Conservation (phyloP, 164 flowering plant genomes). For the Dillenia suffruticosa region DNA sequence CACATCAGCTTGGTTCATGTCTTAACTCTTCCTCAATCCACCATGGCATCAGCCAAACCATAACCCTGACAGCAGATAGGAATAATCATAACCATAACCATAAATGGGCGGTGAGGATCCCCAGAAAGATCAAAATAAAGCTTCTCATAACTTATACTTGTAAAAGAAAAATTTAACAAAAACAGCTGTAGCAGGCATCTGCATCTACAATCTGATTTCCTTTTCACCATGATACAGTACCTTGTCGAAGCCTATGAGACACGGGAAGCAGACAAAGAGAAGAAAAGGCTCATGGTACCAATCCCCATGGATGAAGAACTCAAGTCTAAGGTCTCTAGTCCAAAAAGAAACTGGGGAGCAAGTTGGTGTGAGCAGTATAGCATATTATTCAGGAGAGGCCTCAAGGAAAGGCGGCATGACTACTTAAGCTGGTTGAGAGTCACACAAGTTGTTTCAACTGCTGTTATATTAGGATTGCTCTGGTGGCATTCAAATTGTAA, state of each 20-base stretch:
- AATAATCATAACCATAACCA: too few species aligned
- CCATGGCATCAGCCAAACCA: too few species aligned
- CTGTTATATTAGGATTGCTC: constrained; percentile 66
- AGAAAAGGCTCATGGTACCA: constrained; percentile 60
- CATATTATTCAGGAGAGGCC: constrained; percentile 66
- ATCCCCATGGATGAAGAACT: constrained; percentile 64
- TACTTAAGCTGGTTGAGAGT: constrained; percentile 74
- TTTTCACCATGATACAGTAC: constrained; percentile 39
- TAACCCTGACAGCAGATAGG: too few species aligned
- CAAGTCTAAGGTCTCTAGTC: constrained; percentile 42
- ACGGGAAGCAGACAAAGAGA: constrained; percentile 64
- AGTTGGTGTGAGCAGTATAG: constrained; percentile 79
- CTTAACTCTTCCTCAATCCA: too few species aligned
- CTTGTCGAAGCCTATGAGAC: constrained; percentile 95
- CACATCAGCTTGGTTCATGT: too few species aligned
- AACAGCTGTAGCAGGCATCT: too few species aligned
- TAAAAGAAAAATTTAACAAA: too few species aligned
- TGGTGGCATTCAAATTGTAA: constrained; percentile 90
- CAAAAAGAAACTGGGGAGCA: constrained; percentile 89
- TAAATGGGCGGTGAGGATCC: too few species aligned
- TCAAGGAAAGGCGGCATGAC: constrained; percentile 78
- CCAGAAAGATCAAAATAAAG: background rate
- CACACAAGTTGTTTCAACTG: constrained; percentile 72
- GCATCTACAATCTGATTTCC: too few species aligned
- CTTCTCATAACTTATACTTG: background rate